Evolutionary conservation across 768 basidiomycete species (phyloP), one percentile per base, ranked within the genome.

Genomic region (Hysterangium stoloniferum): DNA sequence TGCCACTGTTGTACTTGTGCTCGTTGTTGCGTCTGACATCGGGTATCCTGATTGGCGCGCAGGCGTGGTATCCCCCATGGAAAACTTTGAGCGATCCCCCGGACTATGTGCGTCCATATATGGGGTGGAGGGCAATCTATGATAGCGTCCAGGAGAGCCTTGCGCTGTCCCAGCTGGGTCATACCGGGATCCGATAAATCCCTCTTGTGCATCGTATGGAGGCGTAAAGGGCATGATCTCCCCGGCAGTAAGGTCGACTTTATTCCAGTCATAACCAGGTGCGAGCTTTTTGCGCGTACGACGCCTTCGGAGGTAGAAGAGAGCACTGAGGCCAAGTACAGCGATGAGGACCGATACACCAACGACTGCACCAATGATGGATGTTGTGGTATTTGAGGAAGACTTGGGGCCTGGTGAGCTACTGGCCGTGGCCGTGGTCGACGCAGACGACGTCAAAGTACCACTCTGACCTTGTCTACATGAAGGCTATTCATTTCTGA

Each of bases 351-450:
- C 59, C 19, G 68, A 35, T 7, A 66, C 59, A 2, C 67, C 59
- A 17, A 62, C 60, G 17, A 69, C 62, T 2, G 65, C 70, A 6
- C 63, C 62, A 22, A 66, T 59, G 29, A 66, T 56, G 5, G 56
- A 47, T 2, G 42, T 29, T 35, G 47, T 22, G n/a, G n/a, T 41
- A 41, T 20, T 20, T 41, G 33, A 15, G 7, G 44, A 4, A 31
- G 22, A 7, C 8, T 15, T 32, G 28, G 12, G 13, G 28, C 11
- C 9, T 25, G 41, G 28, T 8, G 11, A 25, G 41, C 20, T 31
- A 15, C 22, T 41, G 38, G 9, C 22, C 8, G 9, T 20, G 38
- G 9, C 22, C 22, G 38, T 12, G 20, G 9, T 22, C 11, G 38
- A 9, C 12, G 38, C 12, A 12, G 37, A 15, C 6, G 37, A 15